Evolutionary conservation across 768 basidiomycete species (phyloP).

Genomic region (Suillus decipiens): DNA sequence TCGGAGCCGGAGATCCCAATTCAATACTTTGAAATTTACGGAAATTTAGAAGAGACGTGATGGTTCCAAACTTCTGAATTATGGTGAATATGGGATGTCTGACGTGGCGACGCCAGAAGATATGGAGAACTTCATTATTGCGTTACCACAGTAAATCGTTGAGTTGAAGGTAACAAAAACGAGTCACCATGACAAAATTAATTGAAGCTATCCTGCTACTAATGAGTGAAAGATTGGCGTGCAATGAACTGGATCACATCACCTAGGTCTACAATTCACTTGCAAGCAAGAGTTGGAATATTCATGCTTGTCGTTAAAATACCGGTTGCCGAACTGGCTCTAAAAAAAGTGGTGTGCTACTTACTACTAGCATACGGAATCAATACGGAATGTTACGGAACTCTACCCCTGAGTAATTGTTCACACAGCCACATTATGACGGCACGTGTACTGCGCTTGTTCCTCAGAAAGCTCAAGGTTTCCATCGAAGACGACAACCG

Average conservation of each 20-base stretch:
- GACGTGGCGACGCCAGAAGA: not conserved
- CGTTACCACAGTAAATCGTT: not conserved
- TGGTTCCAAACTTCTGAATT: not conserved
- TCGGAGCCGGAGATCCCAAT: not conserved
- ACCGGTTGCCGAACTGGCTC: no score
- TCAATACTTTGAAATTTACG: not conserved
- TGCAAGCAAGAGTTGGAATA: not conserved
- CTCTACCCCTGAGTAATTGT: no score
- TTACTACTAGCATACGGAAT: no score
- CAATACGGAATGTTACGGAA: no score
- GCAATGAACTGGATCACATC: not conserved
- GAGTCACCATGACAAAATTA: not conserved
- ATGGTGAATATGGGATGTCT: not conserved
- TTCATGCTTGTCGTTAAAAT: not conserved
- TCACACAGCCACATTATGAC: slow-evolving; percentile 3
- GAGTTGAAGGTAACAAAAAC: not conserved
- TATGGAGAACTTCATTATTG: not conserved
- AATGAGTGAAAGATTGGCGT: not conserved
- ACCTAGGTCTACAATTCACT: not conserved
- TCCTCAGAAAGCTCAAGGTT: not conserved
- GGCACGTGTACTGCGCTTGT: slow-evolving; percentile 3
- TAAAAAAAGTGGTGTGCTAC: no score
- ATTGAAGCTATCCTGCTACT: not conserved
- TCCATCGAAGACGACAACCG: slow-evolving; percentile 5
- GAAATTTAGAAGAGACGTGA: not conserved